Evolutionary conservation across 2,329 filamentous ascomycete genomes (phyloP), one percentile per base, ranked within the genome.

Genomic region (Aspergillus aculeatinus): DNA sequence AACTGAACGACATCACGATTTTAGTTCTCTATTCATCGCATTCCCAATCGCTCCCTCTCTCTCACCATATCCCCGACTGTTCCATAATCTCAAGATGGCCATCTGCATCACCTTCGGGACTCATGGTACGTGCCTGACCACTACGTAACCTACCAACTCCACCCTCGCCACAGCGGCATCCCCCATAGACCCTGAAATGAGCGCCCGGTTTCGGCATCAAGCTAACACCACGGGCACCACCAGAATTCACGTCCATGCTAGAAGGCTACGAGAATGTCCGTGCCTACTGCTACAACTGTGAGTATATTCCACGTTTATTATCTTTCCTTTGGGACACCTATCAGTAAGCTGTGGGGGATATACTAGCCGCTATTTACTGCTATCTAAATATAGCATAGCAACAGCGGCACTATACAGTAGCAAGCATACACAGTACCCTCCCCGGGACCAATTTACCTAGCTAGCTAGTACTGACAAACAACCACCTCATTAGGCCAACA

Each of bases 211-310:
- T 14, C 10, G 14, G 16, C 7, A 16, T 49, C 19, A 48, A 52
- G 55, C 59, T 55, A 58, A 63, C 35, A 33, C 21, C 3, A 29
- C 27, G 7, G 7, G 27, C 27, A 29, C 39, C 48, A 48, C 5
- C 61, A 80, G 78, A 80, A 60, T 80, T 80, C 64, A 76, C 77
- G 2, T 77, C 73, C 42, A 74, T 71, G 63, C 71, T 80, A 25
- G 69, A 79, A 63, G 78, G 77, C n/a, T 80, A 79, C 57, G 77
- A 80, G 64, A 70, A 78, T 57, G 74, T 79, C 35, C 76, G 77
- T 51, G 78, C 78, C 48, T 78, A 79, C 65, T 80, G 78, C 60
- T 74, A 78, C 55, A 80, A 80, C 61, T 80, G 78, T 76, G 63
- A 68, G 75, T 67, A 9, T 12, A 19, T 19, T 10, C 5, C 33